Conservation (phyloP, 2,329 filamentous ascomycete species). For the Apiospora koreana region DNA sequence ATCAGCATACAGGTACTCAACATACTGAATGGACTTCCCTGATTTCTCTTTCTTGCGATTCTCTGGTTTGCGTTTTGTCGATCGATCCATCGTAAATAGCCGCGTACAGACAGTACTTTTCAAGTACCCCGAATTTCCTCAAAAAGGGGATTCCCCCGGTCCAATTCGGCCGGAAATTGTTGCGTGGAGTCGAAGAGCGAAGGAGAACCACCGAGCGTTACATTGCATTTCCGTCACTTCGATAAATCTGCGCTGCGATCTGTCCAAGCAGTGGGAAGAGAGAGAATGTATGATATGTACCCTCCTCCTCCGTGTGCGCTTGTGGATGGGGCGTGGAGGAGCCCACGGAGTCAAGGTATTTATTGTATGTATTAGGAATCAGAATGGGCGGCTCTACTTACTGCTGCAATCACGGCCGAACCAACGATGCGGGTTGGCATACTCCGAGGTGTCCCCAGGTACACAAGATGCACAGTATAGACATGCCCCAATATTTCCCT, state of each 20-base stretch:
- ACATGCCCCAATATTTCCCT: not conserved
- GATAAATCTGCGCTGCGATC: conserved; percentile 6
- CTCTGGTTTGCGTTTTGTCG: not conserved
- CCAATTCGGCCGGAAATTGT: conserved; percentile 6
- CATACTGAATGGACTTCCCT: not conserved
- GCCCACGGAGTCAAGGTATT: not conserved
- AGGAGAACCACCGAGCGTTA: conserved; percentile 1
- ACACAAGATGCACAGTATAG: not conserved
- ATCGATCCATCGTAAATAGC: not conserved
- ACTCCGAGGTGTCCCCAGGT: not conserved
- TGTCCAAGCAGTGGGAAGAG: not conserved
- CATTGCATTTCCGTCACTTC: conserved; percentile 7
- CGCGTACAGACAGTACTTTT: not conserved
- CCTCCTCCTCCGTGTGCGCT: not conserved
- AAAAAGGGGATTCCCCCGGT: not conserved
- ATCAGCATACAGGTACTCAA: not conserved
- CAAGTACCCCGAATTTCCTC: conserved; percentile 5
- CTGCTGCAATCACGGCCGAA: conserved; percentile 4
- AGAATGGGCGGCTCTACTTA: not conserved
- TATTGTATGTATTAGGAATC: not conserved
- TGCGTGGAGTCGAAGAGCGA: not conserved
- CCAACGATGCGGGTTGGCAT: not conserved
- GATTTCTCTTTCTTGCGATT: too few relatives aligned
- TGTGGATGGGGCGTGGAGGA: not conserved
- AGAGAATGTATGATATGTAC: too few relatives aligned